phyloP scores from a whole-genome alignment of 129 eudicot genomes.

The Flaveria ramosissima region DNA sequence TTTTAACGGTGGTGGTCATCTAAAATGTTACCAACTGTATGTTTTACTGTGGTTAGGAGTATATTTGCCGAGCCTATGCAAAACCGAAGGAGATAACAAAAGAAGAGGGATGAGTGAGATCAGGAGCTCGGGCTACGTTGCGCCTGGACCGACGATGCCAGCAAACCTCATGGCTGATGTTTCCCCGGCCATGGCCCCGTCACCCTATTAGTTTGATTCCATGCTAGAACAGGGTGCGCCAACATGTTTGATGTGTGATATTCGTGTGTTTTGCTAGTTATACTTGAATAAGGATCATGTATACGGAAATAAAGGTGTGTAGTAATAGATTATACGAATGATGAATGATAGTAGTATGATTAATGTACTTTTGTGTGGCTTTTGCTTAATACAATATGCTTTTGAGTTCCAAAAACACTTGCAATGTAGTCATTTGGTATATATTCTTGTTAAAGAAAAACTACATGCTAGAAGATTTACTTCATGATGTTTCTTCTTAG shows the following conservation, averaged over 20 bases:
- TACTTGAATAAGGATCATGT: not conserved
- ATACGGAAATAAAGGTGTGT: conserved; percentile 7
- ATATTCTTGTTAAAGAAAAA: no score
- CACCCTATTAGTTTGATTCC: conserved; percentile 4
- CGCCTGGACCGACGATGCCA: conserved; percentile 47
- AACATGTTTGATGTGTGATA: not conserved
- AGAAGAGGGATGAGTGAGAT: conserved; percentile 83
- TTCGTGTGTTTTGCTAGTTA: not conserved
- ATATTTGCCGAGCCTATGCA: conserved; percentile 71
- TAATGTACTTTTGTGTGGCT: not conserved
- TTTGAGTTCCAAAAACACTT: not conserved
- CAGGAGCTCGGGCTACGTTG: conserved; percentile 68
- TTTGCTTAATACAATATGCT: not conserved
- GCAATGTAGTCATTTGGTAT: not conserved
- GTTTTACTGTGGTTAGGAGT: conserved; percentile 45
- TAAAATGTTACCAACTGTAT: not conserved
- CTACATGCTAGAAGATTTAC: no score
- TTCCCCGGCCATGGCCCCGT: conserved; percentile 29
- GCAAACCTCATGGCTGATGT: conserved; percentile 3
- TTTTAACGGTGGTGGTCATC: no score
- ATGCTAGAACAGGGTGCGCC: not conserved
- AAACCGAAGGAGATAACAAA: conserved; percentile 41
- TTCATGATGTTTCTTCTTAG: no score
- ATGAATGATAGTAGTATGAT: not conserved
- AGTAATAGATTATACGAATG: not conserved